Conservation (phyloP, 192 early-diverging fungal genomes). For the Umbelopsis sp. region DNA sequence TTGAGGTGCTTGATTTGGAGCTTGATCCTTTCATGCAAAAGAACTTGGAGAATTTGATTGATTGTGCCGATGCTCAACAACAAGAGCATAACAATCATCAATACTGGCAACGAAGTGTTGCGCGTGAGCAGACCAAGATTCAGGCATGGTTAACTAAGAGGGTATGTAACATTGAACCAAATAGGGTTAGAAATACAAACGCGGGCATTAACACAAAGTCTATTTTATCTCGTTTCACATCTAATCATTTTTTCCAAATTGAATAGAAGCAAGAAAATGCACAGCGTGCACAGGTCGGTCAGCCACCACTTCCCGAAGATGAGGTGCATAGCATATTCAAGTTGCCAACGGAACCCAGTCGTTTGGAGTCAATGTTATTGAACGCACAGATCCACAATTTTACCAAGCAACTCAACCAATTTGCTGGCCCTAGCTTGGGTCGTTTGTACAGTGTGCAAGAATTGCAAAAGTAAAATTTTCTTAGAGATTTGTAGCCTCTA, state of each 20-base stretch:
- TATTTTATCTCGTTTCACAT: not conserved
- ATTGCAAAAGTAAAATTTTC: constrained; percentile 63
- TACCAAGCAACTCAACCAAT: constrained; percentile 91
- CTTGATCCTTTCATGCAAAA: constrained; percentile 87
- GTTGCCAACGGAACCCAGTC: constrained; percentile 83
- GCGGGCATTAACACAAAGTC: not conserved
- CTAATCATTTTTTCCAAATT: constrained; percentile 14
- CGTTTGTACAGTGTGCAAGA: constrained; percentile 86
- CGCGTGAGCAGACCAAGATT: constrained; percentile 84
- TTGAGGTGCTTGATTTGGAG: constrained; percentile 78
- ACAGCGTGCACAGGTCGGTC: constrained; percentile 64
- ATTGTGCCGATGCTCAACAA: constrained; percentile 86
- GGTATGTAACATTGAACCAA: constrained; percentile 42
- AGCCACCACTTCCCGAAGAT: constrained; percentile 76
- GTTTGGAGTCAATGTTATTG: constrained; percentile 88
- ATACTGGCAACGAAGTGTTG: constrained; percentile 92
- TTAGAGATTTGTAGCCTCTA: not conserved
- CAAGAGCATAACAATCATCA: constrained; percentile 92
- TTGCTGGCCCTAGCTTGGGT: constrained; percentile 90
- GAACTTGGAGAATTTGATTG: constrained; percentile 80
- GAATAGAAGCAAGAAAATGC: constrained; percentile 76
- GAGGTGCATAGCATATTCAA: constrained; percentile 73
- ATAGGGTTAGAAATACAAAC: not conserved
- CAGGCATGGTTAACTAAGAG: constrained; percentile 60
- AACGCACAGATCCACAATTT: constrained; percentile 92